Conservation (phyloP, 805 yeast species). For the Kodamaea neixiangensis region DNA sequence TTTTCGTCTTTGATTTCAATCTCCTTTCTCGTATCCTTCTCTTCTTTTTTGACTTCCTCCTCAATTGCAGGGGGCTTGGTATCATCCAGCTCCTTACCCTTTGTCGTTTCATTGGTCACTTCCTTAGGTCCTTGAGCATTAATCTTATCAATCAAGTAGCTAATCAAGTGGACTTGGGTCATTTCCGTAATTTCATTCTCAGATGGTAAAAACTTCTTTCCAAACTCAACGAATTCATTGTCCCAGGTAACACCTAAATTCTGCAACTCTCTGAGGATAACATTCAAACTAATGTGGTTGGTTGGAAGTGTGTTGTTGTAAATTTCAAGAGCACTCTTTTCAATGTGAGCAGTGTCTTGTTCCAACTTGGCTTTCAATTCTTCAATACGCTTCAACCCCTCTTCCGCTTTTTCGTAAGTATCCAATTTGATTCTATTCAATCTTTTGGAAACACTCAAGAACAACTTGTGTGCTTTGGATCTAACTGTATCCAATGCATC, state of each 20-base stretch:
- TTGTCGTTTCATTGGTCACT: neutral
- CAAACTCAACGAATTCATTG: conserved; percentile 76
- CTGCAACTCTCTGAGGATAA: conserved; percentile 69
- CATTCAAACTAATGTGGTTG: conserved; percentile 70
- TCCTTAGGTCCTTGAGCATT: neutral
- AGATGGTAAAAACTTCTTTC: conserved; percentile 75
- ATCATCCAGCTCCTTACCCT: neutral
- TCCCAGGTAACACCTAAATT: conserved; percentile 89
- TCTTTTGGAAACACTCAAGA: conserved; percentile 69
- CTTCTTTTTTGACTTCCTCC: neutral
- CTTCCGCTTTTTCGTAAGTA: conserved; percentile 67
- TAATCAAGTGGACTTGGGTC: conserved; percentile 82
- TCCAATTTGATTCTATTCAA: conserved; percentile 76
- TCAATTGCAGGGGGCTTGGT: neutral
- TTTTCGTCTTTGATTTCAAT: neutral
- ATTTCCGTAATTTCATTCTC: conserved; percentile 91
- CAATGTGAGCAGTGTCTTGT: conserved; percentile 51
- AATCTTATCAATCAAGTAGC: conserved; percentile 62
- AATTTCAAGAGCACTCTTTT: conserved; percentile 48
- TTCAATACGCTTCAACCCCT: conserved; percentile 60
- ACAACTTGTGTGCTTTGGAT: conserved; percentile 58
- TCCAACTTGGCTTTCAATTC: conserved; percentile 56
- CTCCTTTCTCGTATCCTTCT: neutral
- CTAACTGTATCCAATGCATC: conserved; percentile 58
- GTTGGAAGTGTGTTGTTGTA: conserved; percentile 59